Base-by-base conservation (phyloP, 2,329 filamentous ascomycete genomes). In the Emmonsiellopsis sp. region DNA sequence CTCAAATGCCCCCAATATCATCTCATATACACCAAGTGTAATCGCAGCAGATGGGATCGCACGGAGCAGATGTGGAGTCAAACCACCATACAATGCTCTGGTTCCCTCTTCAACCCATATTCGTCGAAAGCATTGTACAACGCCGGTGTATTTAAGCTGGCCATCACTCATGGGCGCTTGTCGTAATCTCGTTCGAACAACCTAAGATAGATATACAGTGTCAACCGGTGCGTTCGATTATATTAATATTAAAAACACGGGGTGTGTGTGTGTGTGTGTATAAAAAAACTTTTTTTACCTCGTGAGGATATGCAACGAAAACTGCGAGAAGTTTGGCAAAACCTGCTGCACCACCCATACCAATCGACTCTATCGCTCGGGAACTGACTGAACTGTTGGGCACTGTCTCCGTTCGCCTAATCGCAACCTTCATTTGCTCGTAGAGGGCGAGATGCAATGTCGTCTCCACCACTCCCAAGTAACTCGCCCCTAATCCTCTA, bases 371-470 rank as follows among this genome's bases (percentile, higher is more conserved):
- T 38, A 94, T 79, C 0, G 83, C 30, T 46, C 44, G 44, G 20
- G 44, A 46, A 30, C 44, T 32, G 3, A 8, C 26, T 32, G 44
- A 11, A 11, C 5, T 13, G 20, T 32, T 8, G 2, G 44, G 30
- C 30, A 11, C 31, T 37, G n/a, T 48, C 30, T 35, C 31, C 45
- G 11, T 48, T 35, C 45, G 30, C 30, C 79, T 81, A 35, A 96
- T 74, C n/a, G 77, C 76, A 26, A 80, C 76, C 78, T 96, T 97
- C 77, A 94, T 84, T 69, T 91, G 86, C 73, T 97, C 91, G 71
- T 96, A 97, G 62, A 96, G 73, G 64, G 95, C 85, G 90, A 90
- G 95, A 69, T 97, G 91, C 63, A 95, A 71, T 5, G 91, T 93
- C 59, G 85, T 91, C 75, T 96, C 92, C 2, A 86, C 86, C 16